These are phyloP conservation scores for Boletus vermiculosoides DNA, from an alignment of 768 basidiomycete genomes.

Conservation along the genomic window DNA sequence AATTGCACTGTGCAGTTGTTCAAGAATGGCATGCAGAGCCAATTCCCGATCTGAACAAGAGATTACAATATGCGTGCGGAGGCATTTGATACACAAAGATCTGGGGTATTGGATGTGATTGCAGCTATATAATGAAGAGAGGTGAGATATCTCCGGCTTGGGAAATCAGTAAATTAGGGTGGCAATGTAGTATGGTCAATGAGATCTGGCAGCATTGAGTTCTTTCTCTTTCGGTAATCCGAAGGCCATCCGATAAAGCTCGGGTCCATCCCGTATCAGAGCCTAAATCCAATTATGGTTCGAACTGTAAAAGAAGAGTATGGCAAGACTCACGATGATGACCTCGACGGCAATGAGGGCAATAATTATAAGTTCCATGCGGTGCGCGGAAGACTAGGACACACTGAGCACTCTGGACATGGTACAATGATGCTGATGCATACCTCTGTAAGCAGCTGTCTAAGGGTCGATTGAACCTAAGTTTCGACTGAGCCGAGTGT, in stretches of 20 bases:
- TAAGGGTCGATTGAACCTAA: slow-evolving; percentile 81
- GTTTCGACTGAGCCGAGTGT: neutral
- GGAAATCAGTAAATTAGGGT: slow-evolving; percentile 1
- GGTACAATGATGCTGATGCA: neutral
- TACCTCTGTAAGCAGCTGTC: slow-evolving; percentile 85
- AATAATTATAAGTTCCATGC: slow-evolving; percentile 96
- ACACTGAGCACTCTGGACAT: neutral
- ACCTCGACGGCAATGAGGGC: slow-evolving; percentile 92
- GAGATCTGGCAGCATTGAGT: neutral
- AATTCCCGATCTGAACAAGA: neutral
- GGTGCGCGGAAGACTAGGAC: slow-evolving; percentile 78
- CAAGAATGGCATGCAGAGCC: too few species aligned
- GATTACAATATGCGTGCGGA: neutral
- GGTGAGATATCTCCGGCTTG: slow-evolving; percentile 3
- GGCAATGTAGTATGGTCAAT: neutral
- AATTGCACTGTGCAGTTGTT: too few species aligned
- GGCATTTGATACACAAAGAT: neutral
- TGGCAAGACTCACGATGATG: slow-evolving; percentile 62
- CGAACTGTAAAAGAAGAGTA: neutral
- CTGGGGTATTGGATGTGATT: slow-evolving; percentile 7
- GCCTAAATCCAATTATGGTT: slow-evolving; percentile 42
- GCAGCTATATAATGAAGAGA: slow-evolving; percentile 1
- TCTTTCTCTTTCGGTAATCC: slow-evolving; percentile 19
- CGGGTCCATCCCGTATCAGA: slow-evolving; percentile 75
- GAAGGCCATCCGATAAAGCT: slow-evolving; percentile 59